Evolutionary conservation across 169 alveolate genomes (phyloP).

Genomic region (Cryptosporidium meleagridis): DNA sequence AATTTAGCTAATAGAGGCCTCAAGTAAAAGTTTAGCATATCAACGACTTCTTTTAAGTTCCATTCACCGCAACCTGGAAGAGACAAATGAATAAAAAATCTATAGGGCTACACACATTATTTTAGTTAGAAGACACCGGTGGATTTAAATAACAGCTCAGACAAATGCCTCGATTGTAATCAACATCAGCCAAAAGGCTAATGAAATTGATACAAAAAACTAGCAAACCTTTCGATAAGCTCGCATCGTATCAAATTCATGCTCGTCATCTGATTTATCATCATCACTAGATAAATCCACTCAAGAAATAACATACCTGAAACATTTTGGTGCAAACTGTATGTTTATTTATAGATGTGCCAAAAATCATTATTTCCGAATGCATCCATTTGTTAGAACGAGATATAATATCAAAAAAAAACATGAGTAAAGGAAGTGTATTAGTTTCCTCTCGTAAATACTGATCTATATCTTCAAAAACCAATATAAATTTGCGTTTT

Average conservation of each 20-base stretch:
- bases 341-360: background rate
- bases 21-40: slow-evolving; percentile 6
- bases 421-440: background rate
- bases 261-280: slow-evolving; percentile 73
- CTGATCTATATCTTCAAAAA: slow-evolving; percentile 54
- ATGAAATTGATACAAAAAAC: background rate
- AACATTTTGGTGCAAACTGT: background rate
- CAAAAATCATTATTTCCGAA: slow-evolving; percentile 30
- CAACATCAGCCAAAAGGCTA: slow-evolving; percentile 3
- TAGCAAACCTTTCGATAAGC: background rate
- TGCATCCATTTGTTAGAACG: slow-evolving; percentile 51
- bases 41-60: background rate
- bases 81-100: slow-evolving; percentile 4
- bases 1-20: background rate
- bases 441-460: background rate
- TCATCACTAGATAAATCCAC: slow-evolving; percentile 10
- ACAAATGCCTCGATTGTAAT: slow-evolving; percentile 75
- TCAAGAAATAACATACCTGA: slow-evolving; percentile 32
- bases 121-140: background rate
- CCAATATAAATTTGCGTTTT: background rate
- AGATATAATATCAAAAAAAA: slow-evolving; percentile 40
- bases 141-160: slow-evolving; percentile 18
- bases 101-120: slow-evolving; percentile 22
- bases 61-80: slow-evolving; percentile 36
- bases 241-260: slow-evolving; percentile 22